A percentile compares a stretch with the other conserved stretches of the same genome.
phyloP scores from a whole-genome alignment of 179 eudicot genomes.

The Nepenthes alata region DNA sequence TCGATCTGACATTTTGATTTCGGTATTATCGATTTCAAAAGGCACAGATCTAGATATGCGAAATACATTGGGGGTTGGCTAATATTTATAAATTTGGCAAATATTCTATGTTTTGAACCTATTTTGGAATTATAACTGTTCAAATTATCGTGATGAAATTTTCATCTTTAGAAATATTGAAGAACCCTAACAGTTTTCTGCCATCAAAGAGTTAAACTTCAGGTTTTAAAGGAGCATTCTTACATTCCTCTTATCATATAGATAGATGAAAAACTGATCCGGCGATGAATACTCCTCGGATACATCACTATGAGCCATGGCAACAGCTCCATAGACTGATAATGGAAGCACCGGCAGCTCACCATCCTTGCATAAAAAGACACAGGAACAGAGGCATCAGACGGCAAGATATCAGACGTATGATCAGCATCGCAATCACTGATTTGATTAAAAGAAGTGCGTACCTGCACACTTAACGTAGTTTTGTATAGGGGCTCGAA shows the following conservation, averaged over 20 bases:
- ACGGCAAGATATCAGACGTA: background rate
- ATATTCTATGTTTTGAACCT: too few relatives aligned
- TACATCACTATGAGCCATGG: constrained; percentile 81
- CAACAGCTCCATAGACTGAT: constrained; percentile 93
- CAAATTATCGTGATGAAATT: too few relatives aligned
- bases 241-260: constrained; percentile 81
- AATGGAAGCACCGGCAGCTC: constrained; percentile 93
- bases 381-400: background rate
- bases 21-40: too few relatives aligned
- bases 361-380: constrained; percentile 53
- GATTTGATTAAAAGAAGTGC: constrained; percentile 1
- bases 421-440: background rate
- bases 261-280: constrained; percentile 90
- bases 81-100: too few relatives aligned
- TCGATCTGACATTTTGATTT: too few relatives aligned
- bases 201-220: background rate
- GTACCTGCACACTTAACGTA: constrained; percentile 73
- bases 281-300: constrained; percentile 90
- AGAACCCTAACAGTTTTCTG: too few relatives aligned
- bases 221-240: constrained; percentile 21
- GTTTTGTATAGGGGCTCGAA: constrained; percentile 94
- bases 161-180: too few relatives aligned
- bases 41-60: too few relatives aligned
- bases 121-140: too few relatives aligned
- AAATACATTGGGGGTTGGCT: too few relatives aligned